Base-by-base conservation (phyloP, 192 early-diverging fungal genomes). In the Umbelopsis isabellina region DNA sequence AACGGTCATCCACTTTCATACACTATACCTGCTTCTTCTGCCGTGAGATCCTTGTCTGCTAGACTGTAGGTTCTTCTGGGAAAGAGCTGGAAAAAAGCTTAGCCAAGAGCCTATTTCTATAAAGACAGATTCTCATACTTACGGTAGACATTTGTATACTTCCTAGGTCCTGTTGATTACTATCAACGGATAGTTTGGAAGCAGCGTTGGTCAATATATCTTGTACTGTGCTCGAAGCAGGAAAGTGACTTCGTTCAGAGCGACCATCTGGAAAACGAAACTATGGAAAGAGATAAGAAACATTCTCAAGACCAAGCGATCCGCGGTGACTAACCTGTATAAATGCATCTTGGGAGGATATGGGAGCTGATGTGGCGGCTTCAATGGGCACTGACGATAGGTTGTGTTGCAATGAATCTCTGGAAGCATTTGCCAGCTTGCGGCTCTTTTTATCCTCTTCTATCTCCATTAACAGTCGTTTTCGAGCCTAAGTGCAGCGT, bases 261-360 rank as follows among this genome's bases (percentile, higher is more conserved):
- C 25, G 55, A n/a, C 55, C 55, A 35, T 61, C 55, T 12, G 30
- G 55, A 1, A 61, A 27, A 30, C 55, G 55, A 61, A 61, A 61
- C 55, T 61, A 18, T 25, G 15, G 33, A 30, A 27, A 33, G 15
- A 25, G 23, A 12, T 61, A 0, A 35, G 55, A 12, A 33, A 8
- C 18, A 18, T 0, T 4, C 33, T 7, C 13, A 61, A 0, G n/a
- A 23, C 27, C 12, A 18, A 61, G n/a, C 2, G 27, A 35, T 61
- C 2, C 4, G 27, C 16, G 0, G 18, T 33, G 3, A 35, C 27
- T 35, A 35, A 61, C 55, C 27, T 61, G 55, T 4, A 61, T 61
- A 35, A 35, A 18, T 12, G 55, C 55, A 18, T 61, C 3, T 2
- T 35, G 27, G 15, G 7, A 2, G 0, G 15, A 7, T 25, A 8